Evolutionary conservation across 768 basidiomycete species (phyloP).

Genomic region (Suillus bovinus): DNA sequence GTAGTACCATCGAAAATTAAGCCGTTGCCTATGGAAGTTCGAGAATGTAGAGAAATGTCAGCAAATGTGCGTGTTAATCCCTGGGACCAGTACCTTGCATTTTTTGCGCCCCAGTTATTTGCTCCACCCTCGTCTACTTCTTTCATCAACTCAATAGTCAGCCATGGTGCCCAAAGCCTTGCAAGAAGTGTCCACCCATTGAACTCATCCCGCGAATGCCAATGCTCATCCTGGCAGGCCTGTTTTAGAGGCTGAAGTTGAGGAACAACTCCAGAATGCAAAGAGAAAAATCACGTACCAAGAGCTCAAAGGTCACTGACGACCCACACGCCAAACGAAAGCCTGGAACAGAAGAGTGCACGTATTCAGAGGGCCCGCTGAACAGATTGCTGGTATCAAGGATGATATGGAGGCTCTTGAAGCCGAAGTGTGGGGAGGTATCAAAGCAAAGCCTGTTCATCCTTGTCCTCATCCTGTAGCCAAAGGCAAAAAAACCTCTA

Average conservation of each 20-base stretch:
- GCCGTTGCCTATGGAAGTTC: too few relatives aligned
- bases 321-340: too few relatives aligned
- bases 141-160: neutral
- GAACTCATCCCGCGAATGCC: constrained; percentile 3
- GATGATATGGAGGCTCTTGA: too few relatives aligned
- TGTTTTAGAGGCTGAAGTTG: constrained; percentile 8
- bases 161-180: neutral
- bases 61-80: too few relatives aligned
- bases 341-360: too few relatives aligned
- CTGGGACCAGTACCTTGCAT: constrained; percentile 9
- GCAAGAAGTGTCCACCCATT: neutral
- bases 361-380: too few relatives aligned
- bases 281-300: neutral
- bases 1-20: too few relatives aligned
- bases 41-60: too few relatives aligned
- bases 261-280: constrained; percentile 7
- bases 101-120: neutral
- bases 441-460: constrained; percentile 3
- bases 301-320: too few relatives aligned
- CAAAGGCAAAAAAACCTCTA: neutral
- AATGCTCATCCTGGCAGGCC: constrained; percentile 9
- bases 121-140: neutral
- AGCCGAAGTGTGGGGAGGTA: neutral
- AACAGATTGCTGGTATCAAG: too few relatives aligned
- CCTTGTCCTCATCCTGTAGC: constrained; percentile 2